Evolutionary conservation across 2,329 filamentous ascomycete genomes (phyloP).

Genomic region (Ceratocystis destructans): DNA sequence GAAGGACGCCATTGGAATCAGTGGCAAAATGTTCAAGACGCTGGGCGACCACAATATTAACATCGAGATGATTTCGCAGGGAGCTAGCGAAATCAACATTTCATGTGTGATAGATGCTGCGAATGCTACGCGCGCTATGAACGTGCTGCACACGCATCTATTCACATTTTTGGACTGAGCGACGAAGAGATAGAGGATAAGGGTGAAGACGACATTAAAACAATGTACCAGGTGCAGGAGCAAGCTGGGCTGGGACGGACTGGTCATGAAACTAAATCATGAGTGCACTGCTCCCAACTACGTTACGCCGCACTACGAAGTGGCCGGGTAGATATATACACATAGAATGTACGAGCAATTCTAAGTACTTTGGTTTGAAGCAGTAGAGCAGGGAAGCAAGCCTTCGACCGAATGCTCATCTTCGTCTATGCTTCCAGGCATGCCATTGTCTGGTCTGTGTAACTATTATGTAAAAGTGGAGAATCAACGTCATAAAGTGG

Average conservation of each 20-base stretch:
- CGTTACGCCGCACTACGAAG: too few species aligned
- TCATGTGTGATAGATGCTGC: slow-evolving; percentile 89
- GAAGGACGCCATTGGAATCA: slow-evolving; percentile 94
- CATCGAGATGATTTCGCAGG: slow-evolving; percentile 98
- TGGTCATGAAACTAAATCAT: too few species aligned
- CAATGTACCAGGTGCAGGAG: background rate
- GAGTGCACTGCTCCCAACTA: too few species aligned
- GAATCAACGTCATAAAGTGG: too few species aligned
- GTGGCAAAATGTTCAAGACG: slow-evolving; percentile 87
- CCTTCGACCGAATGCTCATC: too few species aligned
- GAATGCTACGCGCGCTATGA: slow-evolving; percentile 86
- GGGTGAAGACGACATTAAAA: background rate
- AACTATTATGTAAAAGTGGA: too few species aligned
- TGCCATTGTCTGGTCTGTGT: too few species aligned
- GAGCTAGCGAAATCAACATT: slow-evolving; percentile 97
- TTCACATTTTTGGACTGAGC: slow-evolving; percentile 79
- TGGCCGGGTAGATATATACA: too few species aligned
- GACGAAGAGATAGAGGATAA: background rate
- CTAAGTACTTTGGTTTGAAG: too few species aligned
- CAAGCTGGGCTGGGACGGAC: background rate
- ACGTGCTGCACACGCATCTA: slow-evolving; percentile 88
- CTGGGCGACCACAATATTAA: slow-evolving; percentile 89
- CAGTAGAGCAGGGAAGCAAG: too few species aligned
- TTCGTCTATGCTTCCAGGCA: too few species aligned
- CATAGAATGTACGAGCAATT: too few species aligned